Percentiles rank a stretch among this genome's conserved stretches.
These are phyloP conservation scores for Cucurbita argyrosperma DNA, from an alignment of 306 rosid genomes.

Conservation along the genomic window DNA sequence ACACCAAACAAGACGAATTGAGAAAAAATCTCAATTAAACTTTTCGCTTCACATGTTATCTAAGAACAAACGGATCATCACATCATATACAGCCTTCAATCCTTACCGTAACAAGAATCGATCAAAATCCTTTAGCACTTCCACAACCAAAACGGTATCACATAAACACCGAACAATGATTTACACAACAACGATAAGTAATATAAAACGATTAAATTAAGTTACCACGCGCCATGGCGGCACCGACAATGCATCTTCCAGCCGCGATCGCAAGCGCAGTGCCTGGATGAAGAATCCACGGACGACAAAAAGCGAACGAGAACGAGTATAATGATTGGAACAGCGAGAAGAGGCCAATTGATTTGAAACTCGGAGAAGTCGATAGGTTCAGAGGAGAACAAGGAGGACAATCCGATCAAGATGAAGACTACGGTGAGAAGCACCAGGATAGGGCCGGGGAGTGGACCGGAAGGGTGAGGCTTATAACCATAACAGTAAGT, in stretches of 20 bases:
- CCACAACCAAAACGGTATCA: not conserved
- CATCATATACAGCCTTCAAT: not conserved
- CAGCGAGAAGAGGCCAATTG: constrained; percentile 26
- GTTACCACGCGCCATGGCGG: not conserved
- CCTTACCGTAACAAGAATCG: not conserved
- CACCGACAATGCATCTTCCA: constrained; percentile 6
- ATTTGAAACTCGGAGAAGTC: constrained; percentile 14
- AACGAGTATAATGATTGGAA: constrained; percentile 24
- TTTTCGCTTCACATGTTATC: not conserved
- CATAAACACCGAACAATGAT: not conserved
- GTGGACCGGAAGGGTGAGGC: not conserved
- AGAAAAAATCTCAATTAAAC: not conserved
- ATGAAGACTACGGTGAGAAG: constrained; percentile 15
- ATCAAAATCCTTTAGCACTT: not conserved
- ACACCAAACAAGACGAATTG: not conserved
- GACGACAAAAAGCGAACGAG: constrained; percentile 34
- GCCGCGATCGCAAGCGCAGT: not conserved
- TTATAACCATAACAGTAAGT: not conserved
- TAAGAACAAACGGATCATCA: not conserved
- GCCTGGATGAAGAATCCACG: not conserved
- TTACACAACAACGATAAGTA: not conserved
- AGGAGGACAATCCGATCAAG: constrained; percentile 9
- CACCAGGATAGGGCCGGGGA: constrained; percentile 25
- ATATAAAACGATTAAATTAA: not conserved
- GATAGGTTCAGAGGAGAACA: not conserved